Evolutionary conservation across 1,284 basidiomycete species (phyloP).

Genomic region (Marasmius sp.): DNA sequence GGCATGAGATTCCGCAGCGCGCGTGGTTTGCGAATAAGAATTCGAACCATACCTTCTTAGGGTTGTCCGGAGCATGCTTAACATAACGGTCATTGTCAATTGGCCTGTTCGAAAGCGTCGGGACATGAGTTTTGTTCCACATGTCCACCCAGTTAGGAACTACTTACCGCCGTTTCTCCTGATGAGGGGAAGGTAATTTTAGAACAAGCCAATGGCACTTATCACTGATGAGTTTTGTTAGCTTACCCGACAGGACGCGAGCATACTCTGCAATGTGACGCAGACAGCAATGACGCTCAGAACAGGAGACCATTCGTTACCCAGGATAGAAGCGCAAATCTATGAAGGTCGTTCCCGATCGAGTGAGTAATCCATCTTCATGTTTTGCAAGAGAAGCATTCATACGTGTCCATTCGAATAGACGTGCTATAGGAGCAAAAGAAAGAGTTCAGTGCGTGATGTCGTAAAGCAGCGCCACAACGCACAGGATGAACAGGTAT

Average conservation of each 20-base stretch:
- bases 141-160: not conserved
- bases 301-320: slow-evolving; percentile 85
- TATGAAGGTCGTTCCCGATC: slow-evolving; percentile 26
- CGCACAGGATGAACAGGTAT: slow-evolving; percentile 76
- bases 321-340: slow-evolving; percentile 86
- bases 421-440: slow-evolving; percentile 55
- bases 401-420: slow-evolving; percentile 84
- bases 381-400: slow-evolving; percentile 14
- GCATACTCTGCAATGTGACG: slow-evolving; percentile 84
- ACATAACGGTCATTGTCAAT: slow-evolving; percentile 81
- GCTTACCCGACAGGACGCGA: slow-evolving; percentile 80
- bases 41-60: slow-evolving; percentile 68
- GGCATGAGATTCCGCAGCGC: not conserved
- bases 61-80: slow-evolving; percentile 75
- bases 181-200: slow-evolving; percentile 6
- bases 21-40: slow-evolving; percentile 15
- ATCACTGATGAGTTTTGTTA: slow-evolving; percentile 1
- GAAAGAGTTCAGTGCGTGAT: slow-evolving; percentile 14
- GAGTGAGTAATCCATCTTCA: not conserved
- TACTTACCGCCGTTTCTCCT: slow-evolving; percentile 74
- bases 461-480: slow-evolving; percentile 13
- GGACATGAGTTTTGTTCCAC: not conserved
- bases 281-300: slow-evolving; percentile 77
- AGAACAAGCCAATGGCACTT: not conserved
- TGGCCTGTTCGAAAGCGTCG: slow-evolving; percentile 45